Base-by-base conservation (phyloP, 305 asterid genomes). In the Striga hermonthica region DNA sequence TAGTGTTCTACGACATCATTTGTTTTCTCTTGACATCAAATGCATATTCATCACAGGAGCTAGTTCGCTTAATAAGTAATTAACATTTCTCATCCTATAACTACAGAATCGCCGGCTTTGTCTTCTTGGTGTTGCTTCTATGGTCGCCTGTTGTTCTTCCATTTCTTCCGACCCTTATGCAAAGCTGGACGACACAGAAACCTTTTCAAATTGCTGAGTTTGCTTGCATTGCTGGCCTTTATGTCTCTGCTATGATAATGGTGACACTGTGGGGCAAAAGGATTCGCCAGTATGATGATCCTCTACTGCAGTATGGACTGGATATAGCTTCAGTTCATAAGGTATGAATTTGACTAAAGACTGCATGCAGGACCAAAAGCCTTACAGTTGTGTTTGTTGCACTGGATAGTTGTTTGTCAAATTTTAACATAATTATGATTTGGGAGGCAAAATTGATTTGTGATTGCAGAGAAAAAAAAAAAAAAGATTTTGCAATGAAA, bases 131-230 rank as follows among this genome's bases (percentile, higher is more conserved):
- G 83, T 81, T 94, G 71, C 90, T 94, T 75, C 84, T 94, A 39
- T 94, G 99, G 96, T 83, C 98, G 58, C 99, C 99, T 12, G 73
- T 94, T 65, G 72, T 82, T 40, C 66, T 94, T 78, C 99, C 99
- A 11, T 74, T 90, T 85, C 89, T 94, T 58, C 98, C 97, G 28
- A 71, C 96, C 52, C 82, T 94, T 63, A 75, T 90, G 67, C 95
- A 78, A 78, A 79, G 85, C 73, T 90, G 99, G 99, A 79, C 84
- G 67, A 73, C 87, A 13, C 79, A 44, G 63, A 78, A 57, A 38
- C 84, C 95, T 67, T 83, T 85, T 38, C 80, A 73, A 77, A 64
- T 84, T 70, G 88, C 81, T 40, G 96, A 94, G 79, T 71, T 84
- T 75, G 82, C 85, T 77, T 85, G 98, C 81, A 69, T 91, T 63